These are phyloP conservation scores for Populus simonii DNA, from an alignment of 345 rosid genomes.

Conservation along the genomic window DNA sequence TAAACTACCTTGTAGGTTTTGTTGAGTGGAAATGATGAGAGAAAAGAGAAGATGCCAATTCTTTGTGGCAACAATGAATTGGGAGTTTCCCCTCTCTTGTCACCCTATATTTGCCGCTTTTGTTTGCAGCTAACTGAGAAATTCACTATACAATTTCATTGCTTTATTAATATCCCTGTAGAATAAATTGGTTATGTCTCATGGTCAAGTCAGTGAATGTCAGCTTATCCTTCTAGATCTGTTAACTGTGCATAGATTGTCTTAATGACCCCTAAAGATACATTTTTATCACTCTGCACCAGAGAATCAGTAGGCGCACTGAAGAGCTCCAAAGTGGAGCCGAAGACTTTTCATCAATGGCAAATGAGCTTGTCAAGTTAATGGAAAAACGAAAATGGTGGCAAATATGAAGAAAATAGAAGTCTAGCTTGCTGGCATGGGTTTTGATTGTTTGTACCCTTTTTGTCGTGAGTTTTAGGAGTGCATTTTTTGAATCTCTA, in stretches of 20 bases:
- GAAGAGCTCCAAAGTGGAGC: conserved; percentile 82
- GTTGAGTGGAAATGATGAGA: not conserved
- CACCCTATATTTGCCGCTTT: not conserved
- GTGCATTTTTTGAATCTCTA: not conserved
- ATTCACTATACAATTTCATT: not conserved
- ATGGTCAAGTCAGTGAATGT: not conserved
- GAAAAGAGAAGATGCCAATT: not conserved
- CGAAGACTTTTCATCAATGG: conserved; percentile 74
- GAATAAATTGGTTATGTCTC: not conserved
- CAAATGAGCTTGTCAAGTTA: conserved; percentile 70
- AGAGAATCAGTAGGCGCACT: conserved; percentile 67
- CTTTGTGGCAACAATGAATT: not conserved
- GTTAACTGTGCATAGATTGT: not conserved
- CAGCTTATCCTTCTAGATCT: not conserved
- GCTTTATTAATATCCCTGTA: not conserved
- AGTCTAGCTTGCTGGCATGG: not conserved
- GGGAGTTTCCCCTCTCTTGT: not conserved
- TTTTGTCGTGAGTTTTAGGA: not conserved
- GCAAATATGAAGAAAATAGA: conserved; percentile 45
- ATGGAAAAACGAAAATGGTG: conserved; percentile 99
- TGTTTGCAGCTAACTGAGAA: not conserved
- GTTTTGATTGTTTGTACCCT: not conserved
- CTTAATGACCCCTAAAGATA: not conserved
- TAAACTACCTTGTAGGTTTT: not conserved
- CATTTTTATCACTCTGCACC: conserved; percentile 11